Base-by-base conservation (phyloP, 306 rosid genomes). In the Gleditsia sinensis region DNA sequence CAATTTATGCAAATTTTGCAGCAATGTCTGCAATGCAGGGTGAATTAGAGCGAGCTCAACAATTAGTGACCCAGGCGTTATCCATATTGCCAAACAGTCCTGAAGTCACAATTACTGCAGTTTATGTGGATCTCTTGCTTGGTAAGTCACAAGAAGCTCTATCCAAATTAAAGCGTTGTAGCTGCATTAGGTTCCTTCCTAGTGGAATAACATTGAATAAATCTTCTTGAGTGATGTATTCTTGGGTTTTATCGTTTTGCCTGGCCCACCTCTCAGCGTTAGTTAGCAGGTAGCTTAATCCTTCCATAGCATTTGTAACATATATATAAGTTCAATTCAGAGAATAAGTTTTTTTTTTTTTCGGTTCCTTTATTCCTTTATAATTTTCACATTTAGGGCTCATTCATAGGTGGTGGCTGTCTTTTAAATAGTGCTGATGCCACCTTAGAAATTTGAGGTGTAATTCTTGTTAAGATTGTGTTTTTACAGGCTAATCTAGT, bases 291-390 rank as follows among this genome's bases (percentile, higher is more conserved):
- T 88, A 90, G 95, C 82, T 82, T 86, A 88, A 86, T 89, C 87
- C 85, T 76, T 75, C 78, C 79, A 79, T 83, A 84, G 96, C 92
- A 82, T 86, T 83, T 90, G 96, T 90, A 88, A 77, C 96, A 90
- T 92, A 81, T 55, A 86, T 88, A 85, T 85, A 90, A 77, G 97
- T 86, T 92, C 92, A 85, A 76, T 85, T 92, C 92, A 90, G 91
- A 87, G 80, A 95, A 92, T 86, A 88, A 86, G 74, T 69, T 88
- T 88, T 81, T 64, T 51, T 59, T 69, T 88, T 88, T 81, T 64
- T 51, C 59, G 73, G 71, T 76, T 69, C 63, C 64, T 79, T 78
- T 62, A 9, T 80, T 75, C 74, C 82, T 74, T 60, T 80, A 80
- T 71, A 82, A 80, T 83, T 78, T 79, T 86, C 83, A 83, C 79